These are phyloP conservation scores for Globisporangium canariense DNA, from an alignment of 352 stramenopile genomes.

Conservation along the genomic window DNA sequence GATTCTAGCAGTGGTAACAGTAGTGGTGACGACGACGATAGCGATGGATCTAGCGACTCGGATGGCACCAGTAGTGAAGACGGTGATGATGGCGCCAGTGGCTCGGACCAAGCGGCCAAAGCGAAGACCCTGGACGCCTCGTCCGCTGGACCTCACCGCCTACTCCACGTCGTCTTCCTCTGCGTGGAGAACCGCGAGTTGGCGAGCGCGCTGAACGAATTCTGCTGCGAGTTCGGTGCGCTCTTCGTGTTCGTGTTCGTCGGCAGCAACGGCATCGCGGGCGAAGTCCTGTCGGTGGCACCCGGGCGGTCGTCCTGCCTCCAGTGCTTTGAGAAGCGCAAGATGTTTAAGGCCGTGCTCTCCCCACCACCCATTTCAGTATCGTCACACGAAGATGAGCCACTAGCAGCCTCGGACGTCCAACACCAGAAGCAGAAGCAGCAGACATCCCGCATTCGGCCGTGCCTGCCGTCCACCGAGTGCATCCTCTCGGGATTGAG, in stretches of 20 bases:
- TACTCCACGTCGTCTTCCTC: constrained; percentile 30
- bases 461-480: constrained; percentile 35
- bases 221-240: constrained; percentile 34
- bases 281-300: constrained; percentile 31
- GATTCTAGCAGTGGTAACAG: background rate
- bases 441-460: background rate
- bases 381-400: background rate
- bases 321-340: constrained; percentile 45
- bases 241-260: constrained; percentile 31
- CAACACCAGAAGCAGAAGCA: background rate
- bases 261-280: constrained; percentile 34
- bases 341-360: constrained; percentile 25
- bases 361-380: background rate
- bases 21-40: background rate
- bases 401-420: background rate
- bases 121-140: background rate
- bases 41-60: background rate
- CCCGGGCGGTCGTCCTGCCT: constrained; percentile 39
- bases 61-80: background rate
- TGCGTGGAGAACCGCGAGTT: constrained; percentile 25
- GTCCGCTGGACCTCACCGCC: background rate
- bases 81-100: background rate
- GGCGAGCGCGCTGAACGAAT: constrained; percentile 37
- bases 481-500: constrained; percentile 45
- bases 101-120: background rate